phyloP scores from a whole-genome alignment of 106 monocot species.

The Vanilla planifolia region DNA sequence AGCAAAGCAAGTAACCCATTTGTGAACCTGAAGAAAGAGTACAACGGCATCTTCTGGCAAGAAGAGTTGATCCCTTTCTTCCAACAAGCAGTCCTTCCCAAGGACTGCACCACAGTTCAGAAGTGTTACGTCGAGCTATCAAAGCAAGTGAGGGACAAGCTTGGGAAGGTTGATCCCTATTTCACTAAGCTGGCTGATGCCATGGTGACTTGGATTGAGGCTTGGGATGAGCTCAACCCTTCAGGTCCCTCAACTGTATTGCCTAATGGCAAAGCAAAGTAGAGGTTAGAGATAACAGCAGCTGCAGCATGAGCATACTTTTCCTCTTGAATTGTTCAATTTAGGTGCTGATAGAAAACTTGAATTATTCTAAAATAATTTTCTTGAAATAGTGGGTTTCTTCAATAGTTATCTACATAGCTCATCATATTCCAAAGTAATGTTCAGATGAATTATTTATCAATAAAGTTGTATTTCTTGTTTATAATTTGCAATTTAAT shows the following conservation, averaged over 20 bases:
- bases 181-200: slow-evolving; percentile 41
- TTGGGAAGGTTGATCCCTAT: slow-evolving; percentile 29
- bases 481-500: too few relatives aligned
- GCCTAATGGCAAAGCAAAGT: slow-evolving; percentile 2
- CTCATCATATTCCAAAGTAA: too few relatives aligned
- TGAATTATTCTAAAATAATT: too few relatives aligned
- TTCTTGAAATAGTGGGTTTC: too few relatives aligned
- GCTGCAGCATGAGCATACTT: too few relatives aligned
- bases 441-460: too few relatives aligned
- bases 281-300: too few relatives aligned
- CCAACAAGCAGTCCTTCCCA: slow-evolving; percentile 21
- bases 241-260: slow-evolving; percentile 1
- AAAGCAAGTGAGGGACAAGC: slow-evolving; percentile 33
- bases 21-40: slow-evolving; percentile 40
- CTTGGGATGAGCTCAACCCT: slow-evolving; percentile 44
- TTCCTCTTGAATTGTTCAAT: too few relatives aligned
- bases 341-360: too few relatives aligned
- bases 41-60: slow-evolving; percentile 45
- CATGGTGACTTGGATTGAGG: slow-evolving; percentile 45
- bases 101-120: slow-evolving; percentile 35
- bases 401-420: too few relatives aligned
- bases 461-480: too few relatives aligned
- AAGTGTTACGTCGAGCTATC: slow-evolving; percentile 38
- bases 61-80: slow-evolving; percentile 51
- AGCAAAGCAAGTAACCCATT: slow-evolving; percentile 52